A percentile compares a stretch with the other conserved stretches of the same genome.
Conservation (phyloP, 176 grass and related monocot genomes). For the Typha latifolia region DNA sequence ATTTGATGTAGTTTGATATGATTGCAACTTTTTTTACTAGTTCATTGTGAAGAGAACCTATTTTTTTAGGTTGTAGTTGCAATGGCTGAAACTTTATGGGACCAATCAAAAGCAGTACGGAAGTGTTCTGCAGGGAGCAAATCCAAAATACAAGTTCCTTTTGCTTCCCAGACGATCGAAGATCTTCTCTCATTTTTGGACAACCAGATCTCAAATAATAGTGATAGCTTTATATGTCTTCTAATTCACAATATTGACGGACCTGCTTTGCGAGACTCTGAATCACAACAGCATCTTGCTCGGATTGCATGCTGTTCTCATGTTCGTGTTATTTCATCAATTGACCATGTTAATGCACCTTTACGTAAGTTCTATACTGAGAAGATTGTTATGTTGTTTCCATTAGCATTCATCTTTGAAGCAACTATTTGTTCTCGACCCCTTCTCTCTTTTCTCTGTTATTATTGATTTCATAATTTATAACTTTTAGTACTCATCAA, state of each 20-base stretch:
- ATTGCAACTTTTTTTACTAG: background rate
- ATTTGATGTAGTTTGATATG: background rate
- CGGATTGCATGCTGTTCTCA: constrained; percentile 65
- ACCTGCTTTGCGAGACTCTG: constrained; percentile 66
- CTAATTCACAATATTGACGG: constrained; percentile 92
- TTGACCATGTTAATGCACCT: constrained; percentile 86
- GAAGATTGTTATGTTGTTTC: background rate
- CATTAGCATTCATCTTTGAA: background rate
- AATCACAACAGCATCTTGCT: constrained; percentile 79
- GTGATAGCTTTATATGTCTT: constrained; percentile 37
- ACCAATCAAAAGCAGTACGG: constrained; percentile 45
- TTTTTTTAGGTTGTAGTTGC: constrained; percentile 59
- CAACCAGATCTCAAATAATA: constrained; percentile 31
- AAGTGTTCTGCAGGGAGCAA: constrained; percentile 39
- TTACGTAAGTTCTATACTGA: constrained; percentile 54
- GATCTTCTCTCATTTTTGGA: constrained; percentile 72
- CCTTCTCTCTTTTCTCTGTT: background rate
- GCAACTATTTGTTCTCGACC: background rate
- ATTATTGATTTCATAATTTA: no score
- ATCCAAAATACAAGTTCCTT: constrained; percentile 34
- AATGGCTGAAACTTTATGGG: constrained; percentile 71
- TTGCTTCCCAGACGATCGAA: constrained; percentile 59
- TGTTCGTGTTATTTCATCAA: constrained; percentile 55
- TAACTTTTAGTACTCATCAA: no score
- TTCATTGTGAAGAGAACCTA: background rate